Percentiles rank a stretch among this genome's conserved stretches.
phyloP scores from a whole-genome alignment of 106 monocot genomes.

The Gastrodia elata region DNA sequence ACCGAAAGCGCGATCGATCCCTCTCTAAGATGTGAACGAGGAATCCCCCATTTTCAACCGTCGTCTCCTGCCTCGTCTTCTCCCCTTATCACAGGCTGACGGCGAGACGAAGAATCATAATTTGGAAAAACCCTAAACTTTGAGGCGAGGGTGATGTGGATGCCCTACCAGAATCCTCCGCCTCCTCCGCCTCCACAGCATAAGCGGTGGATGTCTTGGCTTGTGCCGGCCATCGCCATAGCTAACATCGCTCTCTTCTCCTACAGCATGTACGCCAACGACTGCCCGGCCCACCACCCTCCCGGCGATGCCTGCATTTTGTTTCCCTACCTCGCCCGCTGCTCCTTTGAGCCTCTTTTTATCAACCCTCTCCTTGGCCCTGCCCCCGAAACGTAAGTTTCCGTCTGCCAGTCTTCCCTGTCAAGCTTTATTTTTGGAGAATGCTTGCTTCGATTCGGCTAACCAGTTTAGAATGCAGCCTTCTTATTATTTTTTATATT shows the following conservation, averaged over 20 bases:
- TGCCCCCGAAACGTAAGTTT: constrained; percentile 52
- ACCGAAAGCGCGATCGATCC: not conserved
- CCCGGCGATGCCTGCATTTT: constrained; percentile 20
- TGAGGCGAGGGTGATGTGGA: not conserved
- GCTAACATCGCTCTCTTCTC: constrained; percentile 45
- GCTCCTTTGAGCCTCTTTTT: constrained; percentile 68
- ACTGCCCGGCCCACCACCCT: constrained; percentile 43
- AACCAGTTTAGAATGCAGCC: no score
- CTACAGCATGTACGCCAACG: constrained; percentile 70
- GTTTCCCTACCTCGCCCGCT: constrained; percentile 46
- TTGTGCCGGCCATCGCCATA: constrained; percentile 37
- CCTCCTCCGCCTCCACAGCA: not conserved
- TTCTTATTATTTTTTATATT: no score
- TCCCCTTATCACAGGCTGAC: not conserved
- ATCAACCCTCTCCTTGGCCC: constrained; percentile 85
- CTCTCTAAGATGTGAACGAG: no score
- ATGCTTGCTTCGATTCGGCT: not conserved
- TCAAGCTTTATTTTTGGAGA: not conserved
- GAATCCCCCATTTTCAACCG: not conserved
- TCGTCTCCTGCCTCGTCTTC: not conserved
- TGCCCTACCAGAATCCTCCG: not conserved
- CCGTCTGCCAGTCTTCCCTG: not conserved
- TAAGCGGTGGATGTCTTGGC: constrained; percentile 44
- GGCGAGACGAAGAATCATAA: not conserved
- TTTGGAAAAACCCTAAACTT: not conserved